These are phyloP conservation scores for Ciborinia camelliae DNA, from an alignment of 2,329 filamentous ascomycete species.

Conservation along the genomic window DNA sequence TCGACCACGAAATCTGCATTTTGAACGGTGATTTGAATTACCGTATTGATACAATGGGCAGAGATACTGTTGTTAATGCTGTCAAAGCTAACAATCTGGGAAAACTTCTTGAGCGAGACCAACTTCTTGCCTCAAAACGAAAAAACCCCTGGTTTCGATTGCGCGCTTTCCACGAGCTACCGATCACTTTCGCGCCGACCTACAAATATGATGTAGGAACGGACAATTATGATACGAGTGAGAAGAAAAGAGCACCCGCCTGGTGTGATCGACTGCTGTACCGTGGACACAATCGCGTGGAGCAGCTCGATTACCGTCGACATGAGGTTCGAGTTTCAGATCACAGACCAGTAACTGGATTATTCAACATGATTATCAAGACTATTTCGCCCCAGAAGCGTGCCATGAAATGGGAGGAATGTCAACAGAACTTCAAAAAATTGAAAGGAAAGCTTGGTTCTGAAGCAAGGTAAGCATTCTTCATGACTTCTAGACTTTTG, in stretches of 20 bases:
- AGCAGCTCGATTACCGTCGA: conserved; percentile 81
- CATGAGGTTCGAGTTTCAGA: conserved; percentile 91
- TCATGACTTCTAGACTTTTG: conserved; percentile 16
- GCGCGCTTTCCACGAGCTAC: conserved; percentile 83
- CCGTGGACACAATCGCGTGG: conserved; percentile 72
- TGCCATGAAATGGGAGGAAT: conserved; percentile 65
- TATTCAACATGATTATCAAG: conserved; percentile 81
- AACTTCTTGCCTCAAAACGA: conserved; percentile 82
- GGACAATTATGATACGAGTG: conserved; percentile 88
- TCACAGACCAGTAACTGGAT: conserved; percentile 85
- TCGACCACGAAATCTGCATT: conserved; percentile 97
- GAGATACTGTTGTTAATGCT: conserved; percentile 85
- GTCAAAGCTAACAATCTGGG: conserved; percentile 75
- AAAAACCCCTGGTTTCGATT: conserved; percentile 88
- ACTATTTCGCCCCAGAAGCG: conserved; percentile 67
- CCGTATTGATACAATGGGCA: conserved; percentile 94
- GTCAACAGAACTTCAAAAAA: conserved; percentile 70
- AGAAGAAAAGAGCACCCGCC: conserved; percentile 89
- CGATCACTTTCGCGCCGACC: conserved; percentile 89
- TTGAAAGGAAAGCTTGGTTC: conserved; percentile 65
- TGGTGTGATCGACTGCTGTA: conserved; percentile 97
- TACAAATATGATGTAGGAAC: conserved; percentile 99
- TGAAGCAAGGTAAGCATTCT: conserved; percentile 69
- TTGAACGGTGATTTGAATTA: conserved; percentile 97
- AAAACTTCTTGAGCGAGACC: conserved; percentile 89